phyloP scores from a whole-genome alignment of 805 yeast species.

The Hanseniaspora singularis region DNA sequence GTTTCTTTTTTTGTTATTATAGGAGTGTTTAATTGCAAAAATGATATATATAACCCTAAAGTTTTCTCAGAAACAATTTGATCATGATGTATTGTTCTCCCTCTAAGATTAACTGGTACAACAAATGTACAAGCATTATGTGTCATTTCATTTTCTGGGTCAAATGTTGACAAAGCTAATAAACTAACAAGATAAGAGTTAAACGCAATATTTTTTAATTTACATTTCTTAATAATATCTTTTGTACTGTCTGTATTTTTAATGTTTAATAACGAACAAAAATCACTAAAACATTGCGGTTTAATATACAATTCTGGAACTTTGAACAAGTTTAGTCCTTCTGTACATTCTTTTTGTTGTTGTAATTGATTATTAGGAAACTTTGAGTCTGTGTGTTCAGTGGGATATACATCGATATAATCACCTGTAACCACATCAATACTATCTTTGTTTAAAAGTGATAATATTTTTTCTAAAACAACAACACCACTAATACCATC shows the following conservation, averaged over 20 bases:
- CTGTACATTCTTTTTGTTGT: neutral
- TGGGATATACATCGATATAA: neutral
- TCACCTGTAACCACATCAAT: neutral
- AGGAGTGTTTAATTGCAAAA: neutral
- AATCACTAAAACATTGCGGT: neutral
- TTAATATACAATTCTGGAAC: too few relatives aligned
- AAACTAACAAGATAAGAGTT: neutral
- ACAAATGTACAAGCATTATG: neutral
- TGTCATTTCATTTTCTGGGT: neutral
- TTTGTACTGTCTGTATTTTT: neutral
- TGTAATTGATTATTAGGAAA: neutral
- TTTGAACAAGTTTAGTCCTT: neutral
- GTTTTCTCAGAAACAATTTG: neutral
- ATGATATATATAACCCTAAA: slow-evolving; percentile 4
- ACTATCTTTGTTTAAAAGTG: neutral
- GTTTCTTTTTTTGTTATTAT: neutral
- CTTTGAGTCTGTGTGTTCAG: neutral
- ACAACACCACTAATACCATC: slow-evolving; percentile 15
- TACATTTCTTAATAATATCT: neutral
- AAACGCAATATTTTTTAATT: neutral
- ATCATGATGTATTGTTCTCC: neutral
- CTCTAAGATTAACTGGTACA: slow-evolving; percentile 10
- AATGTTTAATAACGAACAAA: neutral
- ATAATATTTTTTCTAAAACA: neutral
- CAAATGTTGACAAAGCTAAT: neutral